Evolutionary conservation across 805 yeast genomes (phyloP).

Genomic region (Kodamaea fukazawae): DNA sequence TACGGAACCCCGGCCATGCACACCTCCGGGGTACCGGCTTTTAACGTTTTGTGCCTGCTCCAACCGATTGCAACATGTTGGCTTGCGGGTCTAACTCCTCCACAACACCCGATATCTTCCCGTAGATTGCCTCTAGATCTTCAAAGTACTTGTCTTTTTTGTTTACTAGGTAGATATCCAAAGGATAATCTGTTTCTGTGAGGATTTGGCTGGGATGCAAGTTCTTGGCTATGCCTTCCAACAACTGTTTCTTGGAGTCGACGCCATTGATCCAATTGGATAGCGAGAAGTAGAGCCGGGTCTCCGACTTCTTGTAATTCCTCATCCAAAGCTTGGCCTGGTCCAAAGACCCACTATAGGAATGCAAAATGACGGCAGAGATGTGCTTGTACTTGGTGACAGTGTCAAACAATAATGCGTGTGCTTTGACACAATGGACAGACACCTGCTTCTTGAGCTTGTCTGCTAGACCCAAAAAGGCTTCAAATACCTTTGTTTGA

Average conservation of each 20-base stretch:
- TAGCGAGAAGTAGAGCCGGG: slow-evolving; percentile 48
- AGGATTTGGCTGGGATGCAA: slow-evolving; percentile 26
- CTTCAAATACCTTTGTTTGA: slow-evolving; percentile 53
- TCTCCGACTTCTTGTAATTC: slow-evolving; percentile 18
- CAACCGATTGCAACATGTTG: slow-evolving; percentile 4
- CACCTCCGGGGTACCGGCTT: too few species aligned
- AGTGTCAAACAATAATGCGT: slow-evolving; percentile 54
- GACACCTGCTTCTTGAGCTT: slow-evolving; percentile 54
- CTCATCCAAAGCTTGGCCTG: slow-evolving; percentile 52
- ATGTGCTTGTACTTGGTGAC: slow-evolving; percentile 23
- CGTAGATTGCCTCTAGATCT: slow-evolving; percentile 22
- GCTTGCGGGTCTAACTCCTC: slow-evolving; percentile 1
- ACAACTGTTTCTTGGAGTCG: slow-evolving; percentile 22
- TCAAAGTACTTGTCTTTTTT: slow-evolving; percentile 17
- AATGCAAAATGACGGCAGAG: slow-evolving; percentile 64
- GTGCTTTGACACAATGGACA: slow-evolving; percentile 82
- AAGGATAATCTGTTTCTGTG: slow-evolving; percentile 35
- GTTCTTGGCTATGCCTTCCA: slow-evolving; percentile 17
- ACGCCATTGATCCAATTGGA: slow-evolving; percentile 49
- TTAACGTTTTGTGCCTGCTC: too few species aligned
- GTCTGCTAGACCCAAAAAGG: slow-evolving; percentile 56
- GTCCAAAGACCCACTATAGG: slow-evolving; percentile 81
- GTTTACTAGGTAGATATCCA: slow-evolving; percentile 23
- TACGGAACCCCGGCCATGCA: too few species aligned
- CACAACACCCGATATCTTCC: background rate